phyloP scores from a whole-genome alignment of 1,284 basidiomycete species.

The Cystobasidium pallidum region DNA sequence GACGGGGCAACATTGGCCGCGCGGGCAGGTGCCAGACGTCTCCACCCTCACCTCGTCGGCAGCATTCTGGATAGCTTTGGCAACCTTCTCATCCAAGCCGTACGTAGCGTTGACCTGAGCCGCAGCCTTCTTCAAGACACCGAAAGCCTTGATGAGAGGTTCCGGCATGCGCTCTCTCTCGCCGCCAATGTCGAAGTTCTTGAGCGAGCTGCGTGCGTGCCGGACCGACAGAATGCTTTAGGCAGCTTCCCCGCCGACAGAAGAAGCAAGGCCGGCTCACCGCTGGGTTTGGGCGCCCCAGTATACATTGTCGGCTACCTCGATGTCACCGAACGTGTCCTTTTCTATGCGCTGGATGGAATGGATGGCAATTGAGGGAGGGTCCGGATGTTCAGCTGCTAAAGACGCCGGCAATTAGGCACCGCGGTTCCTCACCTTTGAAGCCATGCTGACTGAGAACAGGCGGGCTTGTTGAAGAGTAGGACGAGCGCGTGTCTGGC shows the following conservation, averaged over 20 bases:
- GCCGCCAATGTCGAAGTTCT: slow-evolving; percentile 99
- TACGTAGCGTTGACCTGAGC: slow-evolving; percentile 87
- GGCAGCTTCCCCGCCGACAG: slow-evolving; percentile 24
- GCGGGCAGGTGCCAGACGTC: neutral
- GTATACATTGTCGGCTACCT: slow-evolving; percentile 91
- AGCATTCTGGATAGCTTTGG: slow-evolving; percentile 85
- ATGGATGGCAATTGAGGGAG: neutral
- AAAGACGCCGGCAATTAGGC: neutral
- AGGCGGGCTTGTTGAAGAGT: slow-evolving; percentile 24
- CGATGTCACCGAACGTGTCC: slow-evolving; percentile 89
- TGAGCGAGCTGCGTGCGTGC: slow-evolving; percentile 69
- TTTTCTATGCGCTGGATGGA: slow-evolving; percentile 61
- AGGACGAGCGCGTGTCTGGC: slow-evolving; percentile 17
- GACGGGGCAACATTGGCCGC: neutral
- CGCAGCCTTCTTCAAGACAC: slow-evolving; percentile 96
- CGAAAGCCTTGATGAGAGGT: slow-evolving; percentile 96
- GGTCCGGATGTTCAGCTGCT: neutral
- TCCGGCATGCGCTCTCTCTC: slow-evolving; percentile 87
- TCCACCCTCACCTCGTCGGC: slow-evolving; percentile 70
- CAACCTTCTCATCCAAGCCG: slow-evolving; percentile 87
- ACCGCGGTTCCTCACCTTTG: slow-evolving; percentile 13
- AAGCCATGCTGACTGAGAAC: slow-evolving; percentile 36
- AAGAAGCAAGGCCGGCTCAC: slow-evolving; percentile 57
- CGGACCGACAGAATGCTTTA: neutral
- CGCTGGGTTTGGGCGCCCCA: slow-evolving; percentile 99